Conservation (phyloP, 306 rosid species). For the Lupinus albus region DNA sequence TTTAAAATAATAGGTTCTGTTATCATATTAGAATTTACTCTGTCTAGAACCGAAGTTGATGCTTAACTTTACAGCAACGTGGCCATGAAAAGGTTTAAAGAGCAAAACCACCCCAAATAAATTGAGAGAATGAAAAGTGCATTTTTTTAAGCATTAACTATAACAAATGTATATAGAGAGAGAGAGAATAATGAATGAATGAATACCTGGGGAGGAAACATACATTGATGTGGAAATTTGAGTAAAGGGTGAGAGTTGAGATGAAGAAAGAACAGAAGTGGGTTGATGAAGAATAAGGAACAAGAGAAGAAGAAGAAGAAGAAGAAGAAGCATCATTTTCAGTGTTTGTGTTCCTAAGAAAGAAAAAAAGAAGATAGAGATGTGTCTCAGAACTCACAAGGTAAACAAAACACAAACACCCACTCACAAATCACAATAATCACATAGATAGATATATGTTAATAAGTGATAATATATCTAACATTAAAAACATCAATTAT, state of each 20-base stretch:
- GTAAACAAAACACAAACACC: conserved; percentile 10
- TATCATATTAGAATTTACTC: too few relatives aligned
- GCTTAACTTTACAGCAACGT: too few relatives aligned
- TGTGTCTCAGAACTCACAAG: too few relatives aligned
- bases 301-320: conserved; percentile 34
- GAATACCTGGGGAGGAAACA: conserved; percentile 68
- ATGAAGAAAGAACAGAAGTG: conserved; percentile 54
- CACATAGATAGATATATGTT: not conserved
- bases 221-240: conserved; percentile 55
- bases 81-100: too few relatives aligned
- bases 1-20: too few relatives aligned
- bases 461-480: too few relatives aligned
- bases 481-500: too few relatives aligned
- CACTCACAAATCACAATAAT: not conserved
- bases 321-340: conserved; percentile 53
- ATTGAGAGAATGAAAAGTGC: too few relatives aligned
- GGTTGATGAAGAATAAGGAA: conserved; percentile 48
- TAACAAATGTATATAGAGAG: not conserved
- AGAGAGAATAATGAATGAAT: conserved; percentile 32
- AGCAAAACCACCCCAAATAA: too few relatives aligned
- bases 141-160: too few relatives aligned
- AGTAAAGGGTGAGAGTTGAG: conserved; percentile 49
- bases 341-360: conserved; percentile 35
- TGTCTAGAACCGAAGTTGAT: too few relatives aligned
- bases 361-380: conserved; percentile 46